These are phyloP conservation scores for Fusarium sp. DNA, from an alignment of 2,329 filamentous ascomycete genomes.

Conservation along the genomic window DNA sequence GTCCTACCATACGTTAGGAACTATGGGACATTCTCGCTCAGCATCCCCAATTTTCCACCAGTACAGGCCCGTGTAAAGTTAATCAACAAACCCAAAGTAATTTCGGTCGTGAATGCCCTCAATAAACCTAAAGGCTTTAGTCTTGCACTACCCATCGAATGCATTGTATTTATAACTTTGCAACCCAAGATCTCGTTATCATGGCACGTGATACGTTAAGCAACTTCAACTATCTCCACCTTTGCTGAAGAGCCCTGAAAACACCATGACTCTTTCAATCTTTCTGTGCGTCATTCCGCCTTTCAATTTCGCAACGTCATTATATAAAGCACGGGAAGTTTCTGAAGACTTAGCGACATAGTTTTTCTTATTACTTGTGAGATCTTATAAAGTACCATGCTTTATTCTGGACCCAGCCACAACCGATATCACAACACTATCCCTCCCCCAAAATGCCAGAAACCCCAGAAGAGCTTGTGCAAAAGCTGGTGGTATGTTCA, in stretches of 20 bases:
- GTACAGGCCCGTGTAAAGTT: background rate
- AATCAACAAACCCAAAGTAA: background rate
- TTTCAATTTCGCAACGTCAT: slow-evolving; percentile 10
- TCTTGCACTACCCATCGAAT: background rate
- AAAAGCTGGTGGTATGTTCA: slow-evolving; percentile 46
- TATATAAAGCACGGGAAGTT: background rate
- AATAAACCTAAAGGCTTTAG: background rate
- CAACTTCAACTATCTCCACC: slow-evolving; percentile 24
- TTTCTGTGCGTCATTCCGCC: slow-evolving; percentile 29
- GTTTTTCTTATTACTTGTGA: background rate
- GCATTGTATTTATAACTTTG: background rate
- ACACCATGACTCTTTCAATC: slow-evolving; percentile 26
- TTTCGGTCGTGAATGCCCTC: background rate
- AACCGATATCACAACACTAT: slow-evolving; percentile 17
- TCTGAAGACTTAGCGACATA: background rate
- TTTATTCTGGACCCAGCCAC: slow-evolving; percentile 26
- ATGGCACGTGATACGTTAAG: slow-evolving; percentile 27
- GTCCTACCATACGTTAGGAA: background rate
- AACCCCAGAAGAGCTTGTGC: slow-evolving; percentile 38
- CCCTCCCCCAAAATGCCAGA: slow-evolving; percentile 39
- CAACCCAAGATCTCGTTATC: background rate
- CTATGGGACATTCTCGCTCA: background rate
- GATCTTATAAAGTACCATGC: slow-evolving; percentile 32
- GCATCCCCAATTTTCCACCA: background rate
- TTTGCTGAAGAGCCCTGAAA: slow-evolving; percentile 14